These are phyloP conservation scores for Puccinia sorghi DNA, from an alignment of 1,284 basidiomycete species.

Conservation along the genomic window DNA sequence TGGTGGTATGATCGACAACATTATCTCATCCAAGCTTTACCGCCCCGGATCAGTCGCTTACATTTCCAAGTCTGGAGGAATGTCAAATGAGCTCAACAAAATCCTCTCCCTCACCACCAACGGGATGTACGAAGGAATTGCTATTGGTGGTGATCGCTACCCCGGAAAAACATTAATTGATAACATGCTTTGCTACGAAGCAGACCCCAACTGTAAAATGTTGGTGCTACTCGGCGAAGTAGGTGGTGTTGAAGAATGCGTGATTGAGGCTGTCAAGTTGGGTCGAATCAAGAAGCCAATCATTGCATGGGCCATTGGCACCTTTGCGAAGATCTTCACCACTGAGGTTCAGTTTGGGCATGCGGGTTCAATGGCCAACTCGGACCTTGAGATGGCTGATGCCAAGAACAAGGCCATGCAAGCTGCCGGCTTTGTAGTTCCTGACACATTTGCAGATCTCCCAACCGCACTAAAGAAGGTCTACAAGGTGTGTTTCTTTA, in stretches of 20 bases:
- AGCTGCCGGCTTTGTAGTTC: constrained; percentile 91
- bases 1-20: constrained; percentile 99
- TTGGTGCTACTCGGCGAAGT: constrained; percentile 98
- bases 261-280: constrained; percentile 93
- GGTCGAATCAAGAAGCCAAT: constrained; percentile 97
- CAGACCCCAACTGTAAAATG: constrained; percentile 97
- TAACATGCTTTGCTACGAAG: constrained; percentile 95
- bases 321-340: constrained; percentile 99
- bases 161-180: constrained; percentile 98
- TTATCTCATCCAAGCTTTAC: constrained; percentile 98
- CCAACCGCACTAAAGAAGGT: constrained; percentile 79
- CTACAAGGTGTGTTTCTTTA: too few relatives aligned
- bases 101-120: constrained; percentile 96
- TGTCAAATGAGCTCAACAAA: constrained; percentile 99
- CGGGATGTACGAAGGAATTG: constrained; percentile 99
- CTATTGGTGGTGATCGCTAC: constrained; percentile 98
- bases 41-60: constrained; percentile 95
- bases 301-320: constrained; percentile 98
- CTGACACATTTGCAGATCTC: constrained; percentile 95
- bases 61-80: constrained; percentile 99
- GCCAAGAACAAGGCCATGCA: constrained; percentile 97
- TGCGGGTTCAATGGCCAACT: constrained; percentile 97
- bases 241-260: constrained; percentile 97
- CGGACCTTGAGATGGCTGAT: constrained; percentile 92
- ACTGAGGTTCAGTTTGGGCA: constrained; percentile 99